Evolutionary conservation across 208 protist species (phyloP).

Genomic region (Tritrichomonas foetus): DNA sequence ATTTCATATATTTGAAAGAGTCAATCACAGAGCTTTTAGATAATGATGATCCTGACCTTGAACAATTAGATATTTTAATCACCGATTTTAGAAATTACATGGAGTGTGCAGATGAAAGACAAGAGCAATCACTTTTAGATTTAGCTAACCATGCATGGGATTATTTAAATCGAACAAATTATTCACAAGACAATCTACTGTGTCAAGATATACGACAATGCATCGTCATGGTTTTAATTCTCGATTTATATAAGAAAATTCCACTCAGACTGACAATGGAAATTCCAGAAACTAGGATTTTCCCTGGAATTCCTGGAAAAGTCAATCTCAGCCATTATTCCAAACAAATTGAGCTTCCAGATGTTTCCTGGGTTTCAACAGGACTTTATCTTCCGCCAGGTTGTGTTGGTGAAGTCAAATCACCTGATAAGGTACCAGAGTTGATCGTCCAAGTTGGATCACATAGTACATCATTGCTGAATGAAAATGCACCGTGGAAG

Average conservation of each 20-base stretch:
- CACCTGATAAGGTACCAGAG: no score
- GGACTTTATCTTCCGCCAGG: slow-evolving; percentile 12
- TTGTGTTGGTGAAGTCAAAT: neutral
- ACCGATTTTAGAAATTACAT: neutral
- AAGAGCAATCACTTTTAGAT: no score
- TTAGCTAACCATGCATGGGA: neutral
- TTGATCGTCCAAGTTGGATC: neutral
- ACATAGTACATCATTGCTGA: neutral
- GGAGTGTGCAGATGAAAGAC: no score
- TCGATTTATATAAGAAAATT: neutral
- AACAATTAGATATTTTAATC: neutral
- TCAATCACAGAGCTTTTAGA: no score
- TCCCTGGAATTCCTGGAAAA: neutral
- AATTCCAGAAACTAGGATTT: neutral
- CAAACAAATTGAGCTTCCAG: neutral
- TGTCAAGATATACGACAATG: neutral
- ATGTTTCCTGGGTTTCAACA: neutral
- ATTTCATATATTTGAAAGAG: no score
- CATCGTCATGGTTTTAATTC: neutral
- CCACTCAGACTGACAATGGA: neutral
- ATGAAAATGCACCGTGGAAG: neutral
- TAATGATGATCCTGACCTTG: neutral
- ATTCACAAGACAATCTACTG: neutral
- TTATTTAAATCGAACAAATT: neutral
- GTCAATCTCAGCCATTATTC: neutral